Evolutionary conservation across 352 stramenopile species (phyloP).

Genomic region (Sclerospora graminicola): DNA sequence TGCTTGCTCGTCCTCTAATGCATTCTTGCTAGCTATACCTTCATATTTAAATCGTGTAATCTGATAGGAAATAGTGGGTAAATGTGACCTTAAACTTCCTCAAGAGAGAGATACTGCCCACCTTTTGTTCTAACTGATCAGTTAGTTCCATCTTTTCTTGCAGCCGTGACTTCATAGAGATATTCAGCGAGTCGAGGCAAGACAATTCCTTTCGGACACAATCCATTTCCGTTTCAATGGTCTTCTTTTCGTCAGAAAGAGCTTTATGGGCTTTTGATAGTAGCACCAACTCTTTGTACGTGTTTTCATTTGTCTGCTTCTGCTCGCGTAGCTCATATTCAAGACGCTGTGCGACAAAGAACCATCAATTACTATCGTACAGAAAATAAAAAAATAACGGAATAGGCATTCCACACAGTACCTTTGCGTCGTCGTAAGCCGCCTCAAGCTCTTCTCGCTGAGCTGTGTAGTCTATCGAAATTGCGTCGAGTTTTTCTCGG

Average conservation of each 20-base stretch:
- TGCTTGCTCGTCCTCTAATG: slow-evolving; percentile 54
- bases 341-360: slow-evolving; percentile 26
- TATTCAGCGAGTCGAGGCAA: slow-evolving; percentile 47
- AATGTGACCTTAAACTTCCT: background rate
- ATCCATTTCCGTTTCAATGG: slow-evolving; percentile 36
- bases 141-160: slow-evolving; percentile 55
- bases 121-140: slow-evolving; percentile 57
- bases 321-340: slow-evolving; percentile 53
- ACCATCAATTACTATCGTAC: too few species aligned
- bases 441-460: slow-evolving; percentile 50
- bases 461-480: slow-evolving; percentile 58
- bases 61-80: slow-evolving; percentile 15
- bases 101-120: slow-evolving; percentile 8
- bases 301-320: slow-evolving; percentile 43
- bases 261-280: slow-evolving; percentile 72
- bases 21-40: slow-evolving; percentile 27
- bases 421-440: slow-evolving; percentile 41
- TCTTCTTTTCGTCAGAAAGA: slow-evolving; percentile 47
- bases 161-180: slow-evolving; percentile 40
- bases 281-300: slow-evolving; percentile 73
- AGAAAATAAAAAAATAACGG: background rate
- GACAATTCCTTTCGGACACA: slow-evolving; percentile 34
- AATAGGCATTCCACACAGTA: slow-evolving; percentile 2
- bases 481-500: slow-evolving; percentile 47
- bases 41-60: slow-evolving; percentile 44